Base-by-base conservation (phyloP, 345 rosid species). In the Diplotaxis tenuifolia region DNA sequence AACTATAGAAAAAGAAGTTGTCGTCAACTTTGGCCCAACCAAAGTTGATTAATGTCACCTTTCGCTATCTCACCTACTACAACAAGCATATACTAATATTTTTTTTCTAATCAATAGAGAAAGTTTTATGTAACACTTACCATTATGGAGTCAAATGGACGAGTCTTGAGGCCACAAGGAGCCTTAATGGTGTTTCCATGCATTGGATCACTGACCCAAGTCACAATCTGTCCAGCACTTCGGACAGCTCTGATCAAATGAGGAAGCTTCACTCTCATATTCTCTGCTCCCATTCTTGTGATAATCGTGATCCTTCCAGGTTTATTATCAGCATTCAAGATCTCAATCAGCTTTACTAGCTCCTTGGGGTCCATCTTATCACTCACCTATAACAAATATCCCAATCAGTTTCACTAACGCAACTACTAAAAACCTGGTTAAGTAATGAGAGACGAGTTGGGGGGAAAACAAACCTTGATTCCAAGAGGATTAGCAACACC, bases 121-220 rank as follows among this genome's bases (percentile, higher is more conserved):
- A 34, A 34, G 49, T 38, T 53, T 7, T 22, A 42, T 27, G 5
- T 20, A 53, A 50, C 72, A 34, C 74, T 50, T 80, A 88, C 93
- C 90, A 82, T 75, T 75, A 92, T 92, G 69, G 96, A 67, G 84
- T 92, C 97, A 4, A 92, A 92, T 6, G 97, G 96, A 32, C 97
- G 93, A 69, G 96, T 92, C 83, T 92, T 92, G 69, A 92, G 89
- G 71, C 97, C 97, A 9, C 92, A 88, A 15, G 97, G 97, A 79
- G 96, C 96, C 83, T 91, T 91, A 45, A 91, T 89, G 76, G 97
- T 91, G 89, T 91, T 91, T 65, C 97, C 97, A 57, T 91, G 97
- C 97, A 92, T 89, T 56, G 97, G 97, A 80, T 92, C 97, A 73
- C 96, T 89, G 67, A 92, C 93, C 96, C 97, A 92, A 15, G 96